A percentile compares a stretch with the other conserved stretches of the same genome.
These are phyloP conservation scores for Planoprotostelium fungivorum DNA, from an alignment of 78 protist species.

Conservation along the genomic window DNA sequence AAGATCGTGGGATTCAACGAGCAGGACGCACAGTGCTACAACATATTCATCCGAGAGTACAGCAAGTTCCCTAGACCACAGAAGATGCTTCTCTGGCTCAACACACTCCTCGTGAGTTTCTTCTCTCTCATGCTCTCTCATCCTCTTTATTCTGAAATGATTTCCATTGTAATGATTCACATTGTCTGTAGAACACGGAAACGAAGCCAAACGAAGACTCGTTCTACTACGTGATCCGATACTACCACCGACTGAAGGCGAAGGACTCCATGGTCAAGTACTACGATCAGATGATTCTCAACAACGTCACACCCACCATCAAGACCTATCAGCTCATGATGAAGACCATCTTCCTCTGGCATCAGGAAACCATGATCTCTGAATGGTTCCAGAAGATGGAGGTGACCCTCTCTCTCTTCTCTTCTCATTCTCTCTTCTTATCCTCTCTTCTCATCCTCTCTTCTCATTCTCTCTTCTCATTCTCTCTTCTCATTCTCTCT, in stretches of 20 bases:
- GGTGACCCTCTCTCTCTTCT: too few relatives aligned
- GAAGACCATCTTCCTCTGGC: neutral
- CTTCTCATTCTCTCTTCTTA: too few relatives aligned
- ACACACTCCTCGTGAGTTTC: neutral
- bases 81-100: neutral
- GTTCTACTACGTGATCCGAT: neutral
- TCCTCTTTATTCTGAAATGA: too few relatives aligned
- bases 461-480: too few relatives aligned
- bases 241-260: neutral
- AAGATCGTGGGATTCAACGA: neutral
- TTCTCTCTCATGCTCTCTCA: neutral
- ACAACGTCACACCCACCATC: neutral
- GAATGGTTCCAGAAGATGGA: neutral
- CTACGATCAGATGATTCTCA: neutral
- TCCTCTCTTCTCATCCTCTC: too few relatives aligned
- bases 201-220: neutral
- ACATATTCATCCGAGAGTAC: neutral
- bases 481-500: too few relatives aligned
- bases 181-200: neutral
- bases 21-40: neutral
- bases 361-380: neutral
- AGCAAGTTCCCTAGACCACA: too few relatives aligned
- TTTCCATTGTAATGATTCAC: too few relatives aligned
- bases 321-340: neutral
- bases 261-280: neutral